Evolutionary conservation across 495 filamentous ascomycete genomes (phyloP).

Genomic region (Penicillium atrosanguineum): DNA sequence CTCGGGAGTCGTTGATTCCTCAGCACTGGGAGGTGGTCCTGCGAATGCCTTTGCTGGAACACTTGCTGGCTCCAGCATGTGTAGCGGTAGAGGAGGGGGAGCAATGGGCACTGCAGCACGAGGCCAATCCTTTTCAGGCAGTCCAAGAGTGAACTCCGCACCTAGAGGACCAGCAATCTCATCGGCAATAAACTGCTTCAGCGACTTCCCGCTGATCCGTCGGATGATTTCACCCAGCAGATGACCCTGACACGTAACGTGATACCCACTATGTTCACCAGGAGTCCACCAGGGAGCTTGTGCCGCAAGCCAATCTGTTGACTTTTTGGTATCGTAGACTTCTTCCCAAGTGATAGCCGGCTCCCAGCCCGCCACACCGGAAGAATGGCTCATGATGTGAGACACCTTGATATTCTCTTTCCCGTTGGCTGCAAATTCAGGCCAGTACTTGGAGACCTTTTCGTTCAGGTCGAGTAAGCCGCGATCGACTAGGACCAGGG

Average conservation of each 20-base stretch:
- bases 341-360: conserved; percentile 25
- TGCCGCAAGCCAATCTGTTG: conserved; percentile 32
- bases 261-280: conserved; percentile 39
- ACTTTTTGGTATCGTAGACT: conserved; percentile 23
- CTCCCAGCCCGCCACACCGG: conserved; percentile 38
- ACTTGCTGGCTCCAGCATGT: conserved; percentile 8
- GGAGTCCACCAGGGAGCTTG: conserved; percentile 47
- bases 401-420: conserved; percentile 39
- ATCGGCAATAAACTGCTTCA: conserved; percentile 40
- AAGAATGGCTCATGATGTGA: conserved; percentile 41
- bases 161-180: conserved; percentile 35
- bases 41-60: conserved; percentile 13
- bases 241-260: conserved; percentile 37
- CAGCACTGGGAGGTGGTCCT: conserved; percentile 6
- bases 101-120: conserved; percentile 30
- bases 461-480: conserved; percentile 37
- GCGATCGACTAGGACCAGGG: conserved; percentile 37
- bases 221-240: conserved; percentile 40
- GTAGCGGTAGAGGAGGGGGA: conserved; percentile 4
- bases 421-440: conserved; percentile 43
- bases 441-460: conserved; percentile 44
- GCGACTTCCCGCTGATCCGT: conserved; percentile 33
- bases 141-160: conserved; percentile 41
- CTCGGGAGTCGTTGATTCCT: conserved; percentile 4
- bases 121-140: conserved; percentile 27